phyloP scores from a whole-genome alignment of 2,329 filamentous ascomycete genomes.

The Ceratocystis cacaofunesta region DNA sequence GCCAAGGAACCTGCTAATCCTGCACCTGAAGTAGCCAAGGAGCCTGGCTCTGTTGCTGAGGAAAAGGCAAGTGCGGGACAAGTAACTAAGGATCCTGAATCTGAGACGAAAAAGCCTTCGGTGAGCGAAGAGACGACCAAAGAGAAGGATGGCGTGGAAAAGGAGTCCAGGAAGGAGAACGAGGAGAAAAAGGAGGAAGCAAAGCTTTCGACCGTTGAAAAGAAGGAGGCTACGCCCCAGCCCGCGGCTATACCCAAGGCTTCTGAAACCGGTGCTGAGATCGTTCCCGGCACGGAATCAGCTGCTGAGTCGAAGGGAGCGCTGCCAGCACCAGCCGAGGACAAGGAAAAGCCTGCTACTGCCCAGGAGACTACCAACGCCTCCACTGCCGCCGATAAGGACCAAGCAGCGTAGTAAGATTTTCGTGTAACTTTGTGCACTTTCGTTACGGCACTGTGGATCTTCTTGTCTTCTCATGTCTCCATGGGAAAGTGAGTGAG shows the following conservation, averaged over 20 bases:
- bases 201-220: conserved; percentile 13
- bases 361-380: not conserved
- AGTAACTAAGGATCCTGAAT: conserved; percentile 13
- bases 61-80: not conserved
- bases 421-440: not conserved
- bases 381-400: not conserved
- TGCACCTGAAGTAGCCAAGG: not conserved
- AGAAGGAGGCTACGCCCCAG: conserved; percentile 15
- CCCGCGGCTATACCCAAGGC: not conserved
- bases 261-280: not conserved
- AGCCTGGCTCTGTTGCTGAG: not conserved
- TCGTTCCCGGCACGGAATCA: not conserved
- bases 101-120: conserved; percentile 19
- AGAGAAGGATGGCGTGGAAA: conserved; percentile 21
- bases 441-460: not conserved
- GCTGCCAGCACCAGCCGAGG: not conserved
- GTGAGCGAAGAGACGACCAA: conserved; percentile 18
- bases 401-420: not conserved
- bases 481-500: not conserved
- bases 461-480: not conserved
- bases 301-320: not conserved
- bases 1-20: not conserved
- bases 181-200: not conserved
- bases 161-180: conserved; percentile 15
- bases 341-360: not conserved